These are phyloP conservation scores for Amaranthus cruentus DNA, from an alignment of 148 eudicot genomes.

Conservation along the genomic window DNA sequence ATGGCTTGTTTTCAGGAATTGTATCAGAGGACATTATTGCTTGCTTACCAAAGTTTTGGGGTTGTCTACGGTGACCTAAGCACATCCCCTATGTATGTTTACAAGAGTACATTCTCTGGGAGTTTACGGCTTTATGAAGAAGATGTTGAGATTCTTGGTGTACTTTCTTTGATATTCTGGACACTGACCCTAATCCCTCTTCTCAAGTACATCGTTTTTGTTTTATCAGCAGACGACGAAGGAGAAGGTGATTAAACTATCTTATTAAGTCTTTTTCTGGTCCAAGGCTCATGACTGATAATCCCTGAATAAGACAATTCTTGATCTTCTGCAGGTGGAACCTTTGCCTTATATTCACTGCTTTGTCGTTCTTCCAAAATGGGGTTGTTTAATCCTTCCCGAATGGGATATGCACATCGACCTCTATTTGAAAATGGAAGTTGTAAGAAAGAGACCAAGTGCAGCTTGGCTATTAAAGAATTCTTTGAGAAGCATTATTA, in stretches of 20 bases:
- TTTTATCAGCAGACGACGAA: conserved; percentile 45
- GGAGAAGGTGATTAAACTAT: conserved; percentile 39
- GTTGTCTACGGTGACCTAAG: conserved; percentile 51
- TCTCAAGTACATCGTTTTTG: conserved; percentile 38
- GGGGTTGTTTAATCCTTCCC: conserved; percentile 28
- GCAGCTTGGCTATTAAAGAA: conserved; percentile 30
- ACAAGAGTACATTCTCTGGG: conserved; percentile 43
- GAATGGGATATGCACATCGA: conserved; percentile 13
- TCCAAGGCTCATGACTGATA: neutral
- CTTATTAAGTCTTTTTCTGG: conserved; percentile 13
- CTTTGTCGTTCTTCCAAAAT: conserved; percentile 37
- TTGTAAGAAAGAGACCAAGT: conserved; percentile 22
- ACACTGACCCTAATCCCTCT: conserved; percentile 47
- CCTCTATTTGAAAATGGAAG: conserved; percentile 11
- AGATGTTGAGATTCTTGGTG: conserved; percentile 45
- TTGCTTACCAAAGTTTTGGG: conserved; percentile 50
- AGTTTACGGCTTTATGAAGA: conserved; percentile 26
- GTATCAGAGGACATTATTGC: conserved; percentile 28
- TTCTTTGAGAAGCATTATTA: conserved; percentile 31
- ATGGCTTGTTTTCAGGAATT: conserved; percentile 22
- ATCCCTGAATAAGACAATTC: neutral
- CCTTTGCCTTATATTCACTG: conserved; percentile 48
- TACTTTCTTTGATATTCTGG: conserved; percentile 47
- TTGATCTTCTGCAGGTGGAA: conserved; percentile 35
- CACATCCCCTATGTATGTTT: conserved; percentile 43